phyloP scores from a whole-genome alignment of 371 early-diverging fungal species.

The Cokeromyces recurvatus region DNA sequence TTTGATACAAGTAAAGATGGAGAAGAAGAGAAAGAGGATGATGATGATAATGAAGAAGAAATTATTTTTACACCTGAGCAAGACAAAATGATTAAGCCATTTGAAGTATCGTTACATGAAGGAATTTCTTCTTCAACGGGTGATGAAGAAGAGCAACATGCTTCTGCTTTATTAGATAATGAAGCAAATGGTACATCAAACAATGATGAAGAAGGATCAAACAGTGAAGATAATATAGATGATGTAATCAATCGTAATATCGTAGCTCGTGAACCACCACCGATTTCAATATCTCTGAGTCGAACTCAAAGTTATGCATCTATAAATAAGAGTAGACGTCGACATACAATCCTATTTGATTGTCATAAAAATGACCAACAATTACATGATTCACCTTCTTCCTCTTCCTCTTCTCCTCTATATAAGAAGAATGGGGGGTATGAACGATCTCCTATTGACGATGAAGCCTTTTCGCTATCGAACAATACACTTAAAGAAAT shows the following conservation, averaged over 20 bases:
- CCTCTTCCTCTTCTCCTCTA: too few species aligned
- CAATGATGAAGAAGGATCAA: constrained; percentile 29
- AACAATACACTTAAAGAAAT: constrained; percentile 19
- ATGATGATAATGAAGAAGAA: constrained; percentile 36
- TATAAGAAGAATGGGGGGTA: too few species aligned
- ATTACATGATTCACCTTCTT: too few species aligned
- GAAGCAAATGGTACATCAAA: constrained; percentile 13
- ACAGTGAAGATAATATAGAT: constrained; percentile 37
- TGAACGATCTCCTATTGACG: not conserved
- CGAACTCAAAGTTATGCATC: constrained; percentile 21
- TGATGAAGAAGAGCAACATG: constrained; percentile 30
- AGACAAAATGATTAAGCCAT: constrained; percentile 23
- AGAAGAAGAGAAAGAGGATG: constrained; percentile 20
- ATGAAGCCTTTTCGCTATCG: not conserved
- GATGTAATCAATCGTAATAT: constrained; percentile 35
- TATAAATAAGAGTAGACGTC: not conserved
- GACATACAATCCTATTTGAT: constrained; percentile 1
- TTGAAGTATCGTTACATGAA: constrained; percentile 29
- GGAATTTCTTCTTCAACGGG: not conserved
- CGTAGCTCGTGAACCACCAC: constrained; percentile 27
- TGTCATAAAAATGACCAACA: too few species aligned
- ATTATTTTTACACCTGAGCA: constrained; percentile 37
- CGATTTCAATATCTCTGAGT: constrained; percentile 31
- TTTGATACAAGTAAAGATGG: constrained; percentile 1
- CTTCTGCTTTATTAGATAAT: constrained; percentile 24